These are phyloP conservation scores for Pseudomonodictys pantanalensis DNA, from an alignment of 495 filamentous ascomycete species.

Conservation along the genomic window DNA sequence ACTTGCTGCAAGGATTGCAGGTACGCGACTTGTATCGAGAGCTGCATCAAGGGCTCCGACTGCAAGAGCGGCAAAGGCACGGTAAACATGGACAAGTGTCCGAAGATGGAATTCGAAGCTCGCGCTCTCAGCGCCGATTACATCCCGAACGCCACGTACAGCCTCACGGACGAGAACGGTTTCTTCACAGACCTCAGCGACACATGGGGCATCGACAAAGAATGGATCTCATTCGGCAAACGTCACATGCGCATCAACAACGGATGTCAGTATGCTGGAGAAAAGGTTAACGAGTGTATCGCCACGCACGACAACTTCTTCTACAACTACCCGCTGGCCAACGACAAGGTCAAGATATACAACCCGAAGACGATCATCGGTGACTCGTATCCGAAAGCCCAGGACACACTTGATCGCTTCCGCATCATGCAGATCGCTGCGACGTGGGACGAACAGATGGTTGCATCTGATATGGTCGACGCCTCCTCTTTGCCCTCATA, in stretches of 20 bases:
- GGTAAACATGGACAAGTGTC: constrained; percentile 14
- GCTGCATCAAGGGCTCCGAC: constrained; percentile 8
- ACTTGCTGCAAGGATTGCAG: constrained; percentile 4
- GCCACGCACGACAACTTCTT: not conserved
- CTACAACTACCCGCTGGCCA: constrained; percentile 8
- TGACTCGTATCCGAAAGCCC: constrained; percentile 2
- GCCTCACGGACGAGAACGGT: not conserved
- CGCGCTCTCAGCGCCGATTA: not conserved
- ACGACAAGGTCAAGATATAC: constrained; percentile 5
- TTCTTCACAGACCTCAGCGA: constrained; percentile 5
- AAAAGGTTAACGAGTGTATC: constrained; percentile 1
- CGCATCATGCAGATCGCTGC: not conserved
- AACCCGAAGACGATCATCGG: constrained; percentile 17
- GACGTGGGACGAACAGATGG: not conserved
- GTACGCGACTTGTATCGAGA: not conserved
- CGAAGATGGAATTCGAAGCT: constrained; percentile 2
- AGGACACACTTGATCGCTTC: constrained; percentile 8
- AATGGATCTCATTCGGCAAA: not conserved
- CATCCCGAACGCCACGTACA: not conserved
- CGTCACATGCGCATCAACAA: constrained; percentile 2
- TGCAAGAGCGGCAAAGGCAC: constrained; percentile 5
- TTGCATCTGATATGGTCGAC: constrained; percentile 2
- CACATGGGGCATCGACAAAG: not conserved
- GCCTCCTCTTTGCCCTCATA: constrained; percentile 9
- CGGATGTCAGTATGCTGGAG: not conserved